Evolutionary conservation across 805 yeast genomes (phyloP).

Genomic region (Blastobotrys americana): DNA sequence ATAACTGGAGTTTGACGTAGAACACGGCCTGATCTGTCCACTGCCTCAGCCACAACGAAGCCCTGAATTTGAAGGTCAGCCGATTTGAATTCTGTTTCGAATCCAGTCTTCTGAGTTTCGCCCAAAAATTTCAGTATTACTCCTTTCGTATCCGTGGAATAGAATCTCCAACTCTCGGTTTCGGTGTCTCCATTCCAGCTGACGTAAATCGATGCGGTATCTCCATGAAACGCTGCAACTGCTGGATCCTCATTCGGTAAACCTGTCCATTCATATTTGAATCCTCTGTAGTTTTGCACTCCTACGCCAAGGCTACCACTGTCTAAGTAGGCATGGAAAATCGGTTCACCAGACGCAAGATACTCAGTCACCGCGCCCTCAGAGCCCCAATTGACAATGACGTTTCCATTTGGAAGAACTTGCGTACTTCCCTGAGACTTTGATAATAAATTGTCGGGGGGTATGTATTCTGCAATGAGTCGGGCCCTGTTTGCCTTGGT

Average conservation of each 20-base stretch:
- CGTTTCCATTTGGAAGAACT: constrained; percentile 11
- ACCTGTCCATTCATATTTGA: constrained; percentile 13
- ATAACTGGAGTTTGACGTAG: neutral
- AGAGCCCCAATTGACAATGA: constrained; percentile 13
- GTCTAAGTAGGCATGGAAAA: constrained; percentile 12
- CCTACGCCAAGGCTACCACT: constrained; percentile 10
- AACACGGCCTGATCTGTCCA: neutral
- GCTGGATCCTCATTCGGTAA: constrained; percentile 12
- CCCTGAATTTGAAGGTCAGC: neutral
- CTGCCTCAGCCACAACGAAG: neutral
- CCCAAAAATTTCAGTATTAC: constrained; percentile 1
- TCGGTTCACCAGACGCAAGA: constrained; percentile 7
- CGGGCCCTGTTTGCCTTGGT: constrained; percentile 7
- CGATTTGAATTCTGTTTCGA: constrained; percentile 6
- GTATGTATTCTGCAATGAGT: constrained; percentile 6
- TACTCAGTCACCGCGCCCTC: constrained; percentile 12
- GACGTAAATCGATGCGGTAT: constrained; percentile 5
- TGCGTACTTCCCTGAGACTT: constrained; percentile 14
- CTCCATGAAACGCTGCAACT: neutral
- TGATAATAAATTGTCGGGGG: constrained; percentile 7
- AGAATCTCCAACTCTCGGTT: constrained; percentile 9
- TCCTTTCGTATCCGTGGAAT: constrained; percentile 1
- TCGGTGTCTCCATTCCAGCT: constrained; percentile 17
- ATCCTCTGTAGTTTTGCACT: constrained; percentile 11
- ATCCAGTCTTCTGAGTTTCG: constrained; percentile 4